A percentile compares a stretch with the other conserved stretches of the same genome.
Conservation (phyloP, 176 grass and related monocot species). For the Pharus latifolius region DNA sequence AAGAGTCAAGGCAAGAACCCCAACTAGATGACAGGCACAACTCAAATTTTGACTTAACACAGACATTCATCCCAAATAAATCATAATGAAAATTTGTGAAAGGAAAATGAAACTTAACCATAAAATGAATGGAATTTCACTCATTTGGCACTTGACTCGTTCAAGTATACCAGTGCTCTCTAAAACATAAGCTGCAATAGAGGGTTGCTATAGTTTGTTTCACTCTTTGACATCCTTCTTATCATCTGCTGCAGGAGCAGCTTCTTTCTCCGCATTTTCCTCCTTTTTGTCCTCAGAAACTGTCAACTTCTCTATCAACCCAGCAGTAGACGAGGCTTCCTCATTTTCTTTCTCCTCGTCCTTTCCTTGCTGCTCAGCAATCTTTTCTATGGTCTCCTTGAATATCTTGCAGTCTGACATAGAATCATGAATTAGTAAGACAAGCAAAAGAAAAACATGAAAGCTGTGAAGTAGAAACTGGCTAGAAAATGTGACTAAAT, state of each 20-base stretch:
- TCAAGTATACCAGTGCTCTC: background rate
- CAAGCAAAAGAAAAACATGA: background rate
- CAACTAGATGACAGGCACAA: background rate
- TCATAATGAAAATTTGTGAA: constrained; percentile 33
- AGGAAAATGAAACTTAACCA: constrained; percentile 1
- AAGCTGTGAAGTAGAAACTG: background rate
- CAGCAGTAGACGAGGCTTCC: constrained; percentile 32
- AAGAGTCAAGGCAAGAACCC: background rate
- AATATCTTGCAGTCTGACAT: constrained; percentile 69
- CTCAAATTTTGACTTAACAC: background rate
- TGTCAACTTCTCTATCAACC: constrained; percentile 35
- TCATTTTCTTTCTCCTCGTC: constrained; percentile 28
- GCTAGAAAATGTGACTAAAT: background rate
- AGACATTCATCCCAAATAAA: constrained; percentile 15
- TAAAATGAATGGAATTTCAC: constrained; percentile 31
- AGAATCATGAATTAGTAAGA: background rate
- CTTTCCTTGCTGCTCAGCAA: constrained; percentile 31
- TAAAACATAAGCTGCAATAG: background rate
- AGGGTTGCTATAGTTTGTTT: background rate
- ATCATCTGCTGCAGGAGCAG: background rate
- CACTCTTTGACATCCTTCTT: constrained; percentile 32
- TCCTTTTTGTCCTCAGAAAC: constrained; percentile 23
- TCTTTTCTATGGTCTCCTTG: constrained; percentile 46
- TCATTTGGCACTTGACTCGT: background rate
- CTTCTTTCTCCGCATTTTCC: constrained; percentile 14